Conservation (phyloP, 2,329 filamentous ascomycete genomes). For the Xylaria sp. region DNA sequence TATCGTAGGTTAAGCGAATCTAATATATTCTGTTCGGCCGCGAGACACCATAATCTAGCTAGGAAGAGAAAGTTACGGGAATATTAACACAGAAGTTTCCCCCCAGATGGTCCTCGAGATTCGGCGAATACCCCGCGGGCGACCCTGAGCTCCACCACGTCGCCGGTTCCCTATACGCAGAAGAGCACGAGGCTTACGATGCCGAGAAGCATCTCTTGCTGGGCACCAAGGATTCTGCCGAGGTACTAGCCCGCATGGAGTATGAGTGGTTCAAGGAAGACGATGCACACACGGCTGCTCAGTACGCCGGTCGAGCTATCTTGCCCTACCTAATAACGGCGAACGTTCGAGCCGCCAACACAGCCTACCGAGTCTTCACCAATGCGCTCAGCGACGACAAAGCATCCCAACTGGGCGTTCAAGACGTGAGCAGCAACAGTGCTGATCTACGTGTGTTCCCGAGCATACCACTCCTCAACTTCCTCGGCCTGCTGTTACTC, state of each 20-base stretch:
- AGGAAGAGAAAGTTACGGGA: conserved; percentile 3
- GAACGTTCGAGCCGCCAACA: conserved; percentile 88
- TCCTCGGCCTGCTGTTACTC: conserved; percentile 82
- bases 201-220: conserved; percentile 89
- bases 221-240: conserved; percentile 86
- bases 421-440: conserved; percentile 77
- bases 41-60: background rate
- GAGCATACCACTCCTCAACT: conserved; percentile 92
- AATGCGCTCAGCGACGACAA: conserved; percentile 64
- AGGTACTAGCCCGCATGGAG: conserved; percentile 80
- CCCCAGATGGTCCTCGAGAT: conserved; percentile 79
- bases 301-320: conserved; percentile 85
- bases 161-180: conserved; percentile 84
- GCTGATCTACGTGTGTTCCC: conserved; percentile 85
- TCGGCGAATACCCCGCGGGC: conserved; percentile 85
- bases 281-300: conserved; percentile 82
- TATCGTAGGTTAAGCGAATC: conserved; percentile 60
- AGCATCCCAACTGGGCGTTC: conserved; percentile 67
- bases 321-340: conserved; percentile 90
- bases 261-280: conserved; percentile 94
- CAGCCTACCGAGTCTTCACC: conserved; percentile 78
- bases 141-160: conserved; percentile 96
- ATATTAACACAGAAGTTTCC: conserved; percentile 19
- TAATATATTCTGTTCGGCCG: conserved; percentile 2
- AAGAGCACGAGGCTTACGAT: conserved; percentile 90